Base-by-base conservation (phyloP, 768 basidiomycete genomes). In the Auricularia sp. region DNA sequence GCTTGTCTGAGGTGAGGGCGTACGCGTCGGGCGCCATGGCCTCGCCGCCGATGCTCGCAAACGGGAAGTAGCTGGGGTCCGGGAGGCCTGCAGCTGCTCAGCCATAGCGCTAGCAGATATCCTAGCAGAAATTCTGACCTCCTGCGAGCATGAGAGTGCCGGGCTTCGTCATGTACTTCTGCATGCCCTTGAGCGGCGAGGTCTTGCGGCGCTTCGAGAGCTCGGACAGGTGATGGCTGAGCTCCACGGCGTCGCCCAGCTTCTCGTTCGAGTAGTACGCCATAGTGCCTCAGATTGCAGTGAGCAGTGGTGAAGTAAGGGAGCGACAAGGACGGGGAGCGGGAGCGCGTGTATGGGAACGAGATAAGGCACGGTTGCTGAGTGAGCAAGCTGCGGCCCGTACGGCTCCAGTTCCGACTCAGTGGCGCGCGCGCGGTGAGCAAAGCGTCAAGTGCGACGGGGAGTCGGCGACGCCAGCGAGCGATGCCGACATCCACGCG, bases 141-240 rank as follows among this genome's bases (percentile, higher is more conserved):
- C 89, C 89, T n/a, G 87, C 87, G 66, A 92, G 75, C 61, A 72
- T 75, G 61, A 90, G 81, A 7, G 85, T 66, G 10, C 83, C 84
- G 18, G 83, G 81, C 47, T 75, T 76, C 2, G 74, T 75, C 65
- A 79, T 76, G 72, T 87, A 88, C 73, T 83, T 84, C 69, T 83
- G 81, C 35, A 90, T 72, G 51, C 79, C 81, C 73, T 92, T 92
- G 64, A 92, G 75, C 0, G 88, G 85, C 47, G 83, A 86, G 2
- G 74, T 66, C 35, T 69, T 61, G 54, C 88, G 77, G 35, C 79
- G 77, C 63, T 76, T 78, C 3, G 87, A 73, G 21, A 86, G 43
- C 3, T 74, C 70, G n/a, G 85, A 88, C 35, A 91, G 74, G 71
- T 91, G 90, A 70, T 90, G 87, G 23, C 84, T 85, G 56, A 90